Evolutionary conservation across 805 yeast species (phyloP).

Genomic region (Ogataea chonburiensis): DNA sequence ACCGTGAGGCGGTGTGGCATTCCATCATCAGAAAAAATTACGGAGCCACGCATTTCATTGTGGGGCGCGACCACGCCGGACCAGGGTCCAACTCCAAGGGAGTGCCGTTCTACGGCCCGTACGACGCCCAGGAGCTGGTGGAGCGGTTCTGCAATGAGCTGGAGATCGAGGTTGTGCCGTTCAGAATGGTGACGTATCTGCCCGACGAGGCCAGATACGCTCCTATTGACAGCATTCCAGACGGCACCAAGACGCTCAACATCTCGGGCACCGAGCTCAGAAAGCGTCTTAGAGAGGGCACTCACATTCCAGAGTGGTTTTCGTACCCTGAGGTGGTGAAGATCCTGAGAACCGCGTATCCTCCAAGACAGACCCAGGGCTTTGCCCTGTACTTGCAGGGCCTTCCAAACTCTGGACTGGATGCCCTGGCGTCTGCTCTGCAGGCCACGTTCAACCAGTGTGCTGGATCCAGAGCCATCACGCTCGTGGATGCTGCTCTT

Average conservation of each 20-base stretch:
- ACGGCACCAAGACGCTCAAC: conserved; percentile 77
- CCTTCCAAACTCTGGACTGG: conserved; percentile 56
- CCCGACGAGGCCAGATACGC: conserved; percentile 95
- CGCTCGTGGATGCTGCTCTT: conserved; percentile 44
- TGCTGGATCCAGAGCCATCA: conserved; percentile 78
- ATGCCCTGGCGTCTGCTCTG: conserved; percentile 74
- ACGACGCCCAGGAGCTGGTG: conserved; percentile 91
- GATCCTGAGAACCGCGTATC: conserved; percentile 87
- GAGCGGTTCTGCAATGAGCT: conserved; percentile 73
- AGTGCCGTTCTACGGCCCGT: conserved; percentile 93
- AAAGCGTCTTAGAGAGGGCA: conserved; percentile 80
- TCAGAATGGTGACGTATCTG: conserved; percentile 93
- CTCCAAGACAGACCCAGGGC: conserved; percentile 89
- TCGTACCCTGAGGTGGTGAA: conserved; percentile 94
- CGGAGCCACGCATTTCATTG: conserved; percentile 96
- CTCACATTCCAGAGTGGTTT: conserved; percentile 94
- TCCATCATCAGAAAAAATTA: conserved; percentile 94
- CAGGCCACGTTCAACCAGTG: conserved; percentile 89
- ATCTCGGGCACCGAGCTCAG: conserved; percentile 91
- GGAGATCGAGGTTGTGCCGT: conserved; percentile 88
- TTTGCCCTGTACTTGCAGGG: conserved; percentile 72
- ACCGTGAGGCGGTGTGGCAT: conserved; percentile 97
- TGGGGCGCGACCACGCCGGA: conserved; percentile 98
- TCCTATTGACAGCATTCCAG: conserved; percentile 88
- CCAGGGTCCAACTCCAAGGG: conserved; percentile 89